These are phyloP conservation scores for Puya raimondii DNA, from an alignment of 176 grass and related monocot genomes.

Conservation along the genomic window DNA sequence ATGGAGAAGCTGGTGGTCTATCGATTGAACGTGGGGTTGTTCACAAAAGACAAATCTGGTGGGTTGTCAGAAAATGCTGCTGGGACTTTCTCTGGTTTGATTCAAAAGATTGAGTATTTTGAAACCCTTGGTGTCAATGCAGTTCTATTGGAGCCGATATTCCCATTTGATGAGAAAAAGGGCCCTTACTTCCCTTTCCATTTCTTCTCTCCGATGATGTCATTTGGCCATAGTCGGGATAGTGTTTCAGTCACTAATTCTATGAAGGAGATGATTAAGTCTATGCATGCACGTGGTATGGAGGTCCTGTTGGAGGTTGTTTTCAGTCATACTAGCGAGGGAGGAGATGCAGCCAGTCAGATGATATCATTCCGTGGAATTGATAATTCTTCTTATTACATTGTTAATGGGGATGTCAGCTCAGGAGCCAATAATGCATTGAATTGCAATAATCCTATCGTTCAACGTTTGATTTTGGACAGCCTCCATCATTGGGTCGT, in stretches of 20 bases:
- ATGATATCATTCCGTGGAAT: constrained; percentile 67
- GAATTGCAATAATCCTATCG: constrained; percentile 57
- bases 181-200: constrained; percentile 81
- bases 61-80: constrained; percentile 21
- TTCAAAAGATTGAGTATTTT: constrained; percentile 55
- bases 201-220: constrained; percentile 62
- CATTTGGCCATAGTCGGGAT: constrained; percentile 21
- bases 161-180: constrained; percentile 61
- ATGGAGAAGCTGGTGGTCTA: constrained; percentile 85
- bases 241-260: constrained; percentile 44
- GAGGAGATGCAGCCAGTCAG: constrained; percentile 38
- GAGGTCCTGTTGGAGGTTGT: constrained; percentile 85
- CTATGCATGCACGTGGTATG: constrained; percentile 58
- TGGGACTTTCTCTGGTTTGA: constrained; percentile 50
- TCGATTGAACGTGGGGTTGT: constrained; percentile 60
- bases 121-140: constrained; percentile 68
- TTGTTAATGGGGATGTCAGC: constrained; percentile 23
- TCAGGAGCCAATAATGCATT: constrained; percentile 28
- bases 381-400: constrained; percentile 68
- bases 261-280: constrained; percentile 91
- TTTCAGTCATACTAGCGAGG: constrained; percentile 61
- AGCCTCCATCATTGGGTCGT: constrained; percentile 88
- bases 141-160: constrained; percentile 76
- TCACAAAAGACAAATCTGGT: constrained; percentile 50
- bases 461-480: constrained; percentile 80